These are phyloP conservation scores for Diutina sp. DNA, from an alignment of 1,139 yeast genomes.

Conservation along the genomic window DNA sequence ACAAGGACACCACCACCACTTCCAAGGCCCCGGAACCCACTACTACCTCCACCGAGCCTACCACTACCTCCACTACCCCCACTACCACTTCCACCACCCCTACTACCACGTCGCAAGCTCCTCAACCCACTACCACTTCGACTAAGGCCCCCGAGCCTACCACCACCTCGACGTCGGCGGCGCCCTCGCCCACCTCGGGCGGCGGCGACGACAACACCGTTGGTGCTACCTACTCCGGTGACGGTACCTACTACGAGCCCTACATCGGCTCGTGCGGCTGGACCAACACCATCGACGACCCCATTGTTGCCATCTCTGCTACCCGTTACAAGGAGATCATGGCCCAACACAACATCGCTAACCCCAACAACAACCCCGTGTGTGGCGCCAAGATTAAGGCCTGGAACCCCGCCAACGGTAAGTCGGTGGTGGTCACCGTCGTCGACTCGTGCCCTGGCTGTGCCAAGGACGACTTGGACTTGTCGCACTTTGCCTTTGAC, in stretches of 20 bases:
- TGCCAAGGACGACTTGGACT: constrained; percentile 30
- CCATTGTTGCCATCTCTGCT: constrained; percentile 25
- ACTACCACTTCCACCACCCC: neutral
- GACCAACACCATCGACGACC: constrained; percentile 32
- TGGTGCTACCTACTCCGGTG: constrained; percentile 65
- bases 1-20: constrained; percentile 5
- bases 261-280: constrained; percentile 56
- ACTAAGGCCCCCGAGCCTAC: constrained; percentile 1
- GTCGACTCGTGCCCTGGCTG: constrained; percentile 46
- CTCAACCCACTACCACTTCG: neutral
- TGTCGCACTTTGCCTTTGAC: constrained; percentile 40
- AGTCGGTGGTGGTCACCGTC: constrained; percentile 36
- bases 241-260: constrained; percentile 58
- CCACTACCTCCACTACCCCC: neutral
- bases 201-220: constrained; percentile 15
- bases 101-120: neutral
- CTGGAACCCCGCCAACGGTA: constrained; percentile 19
- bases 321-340: neutral
- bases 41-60: neutral
- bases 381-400: constrained; percentile 39
- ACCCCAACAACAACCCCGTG: constrained; percentile 37
- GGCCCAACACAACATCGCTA: constrained; percentile 13
- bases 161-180: constrained; percentile 3
- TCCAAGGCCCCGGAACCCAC: neutral
- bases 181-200: constrained; percentile 8